Conservation (phyloP, 2,329 filamentous ascomycete genomes). For the Pseudogymnoascus sp. region DNA sequence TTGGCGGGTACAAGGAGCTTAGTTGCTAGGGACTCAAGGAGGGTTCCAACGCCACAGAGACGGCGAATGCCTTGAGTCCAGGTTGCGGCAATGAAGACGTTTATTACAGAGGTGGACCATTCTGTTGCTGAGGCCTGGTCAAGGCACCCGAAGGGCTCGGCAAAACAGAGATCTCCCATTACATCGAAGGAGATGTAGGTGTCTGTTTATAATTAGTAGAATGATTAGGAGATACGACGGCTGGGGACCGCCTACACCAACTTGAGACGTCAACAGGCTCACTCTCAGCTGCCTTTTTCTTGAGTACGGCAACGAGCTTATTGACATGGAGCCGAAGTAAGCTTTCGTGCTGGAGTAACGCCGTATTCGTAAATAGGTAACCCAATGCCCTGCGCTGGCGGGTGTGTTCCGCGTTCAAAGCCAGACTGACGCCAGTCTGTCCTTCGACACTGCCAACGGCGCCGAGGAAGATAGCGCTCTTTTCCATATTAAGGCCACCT, state of each 20-base stretch:
- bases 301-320: background rate
- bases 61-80: constrained; percentile 5
- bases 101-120: constrained; percentile 4
- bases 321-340: background rate
- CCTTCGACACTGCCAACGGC: background rate
- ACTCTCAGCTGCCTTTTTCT: background rate
- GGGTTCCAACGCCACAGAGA: background rate
- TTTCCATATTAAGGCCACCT: background rate
- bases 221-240: background rate
- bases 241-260: background rate
- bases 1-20: background rate
- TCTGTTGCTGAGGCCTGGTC: background rate
- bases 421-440: background rate
- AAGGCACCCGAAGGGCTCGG: background rate
- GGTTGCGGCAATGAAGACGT: background rate
- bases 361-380: background rate
- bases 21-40: background rate
- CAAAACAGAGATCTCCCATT: constrained; percentile 8
- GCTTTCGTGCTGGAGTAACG: background rate
- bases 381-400: background rate
- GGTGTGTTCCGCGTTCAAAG: background rate
- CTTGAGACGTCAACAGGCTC: background rate
- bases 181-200: constrained; percentile 6
- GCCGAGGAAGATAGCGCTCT: background rate
- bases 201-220: background rate